Evolutionary conservation across 2,329 filamentous ascomycete species (phyloP).

Genomic region (Exophiala sp.): DNA sequence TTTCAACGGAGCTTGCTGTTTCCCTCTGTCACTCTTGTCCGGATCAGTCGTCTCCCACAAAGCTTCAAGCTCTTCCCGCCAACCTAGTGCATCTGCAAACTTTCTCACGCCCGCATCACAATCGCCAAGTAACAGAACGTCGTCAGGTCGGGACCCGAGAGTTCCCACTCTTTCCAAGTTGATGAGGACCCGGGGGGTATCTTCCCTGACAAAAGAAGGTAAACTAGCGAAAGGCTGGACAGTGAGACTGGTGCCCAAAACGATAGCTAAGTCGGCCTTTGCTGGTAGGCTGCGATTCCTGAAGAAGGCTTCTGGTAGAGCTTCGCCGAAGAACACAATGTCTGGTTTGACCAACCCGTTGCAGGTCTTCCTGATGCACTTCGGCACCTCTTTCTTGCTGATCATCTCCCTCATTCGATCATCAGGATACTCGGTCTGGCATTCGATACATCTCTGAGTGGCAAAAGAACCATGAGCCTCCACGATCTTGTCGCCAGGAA

Average conservation of each 20-base stretch:
- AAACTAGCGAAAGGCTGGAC: conserved; percentile 88
- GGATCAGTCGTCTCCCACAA: conserved; percentile 69
- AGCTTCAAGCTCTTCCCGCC: conserved; percentile 75
- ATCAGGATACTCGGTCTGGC: conserved; percentile 67
- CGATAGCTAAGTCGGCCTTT: conserved; percentile 71
- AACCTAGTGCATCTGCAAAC: conserved; percentile 76
- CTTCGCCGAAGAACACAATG: conserved; percentile 90
- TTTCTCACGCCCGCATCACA: conserved; percentile 78
- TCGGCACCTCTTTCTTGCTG: conserved; percentile 63
- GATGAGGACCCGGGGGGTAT: conserved; percentile 74
- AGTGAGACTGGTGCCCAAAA: conserved; percentile 82
- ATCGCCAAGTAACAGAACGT: conserved; percentile 77
- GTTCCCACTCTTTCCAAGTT: conserved; percentile 81
- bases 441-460: conserved; percentile 86
- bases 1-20: conserved; percentile 36
- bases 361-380: conserved; percentile 61
- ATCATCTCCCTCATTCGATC: conserved; percentile 71
- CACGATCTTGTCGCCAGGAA: conserved; percentile 75
- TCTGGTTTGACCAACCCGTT: conserved; percentile 84
- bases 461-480: conserved; percentile 97
- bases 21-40: conserved; percentile 52
- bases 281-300: conserved; percentile 52
- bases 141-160: conserved; percentile 72
- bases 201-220: conserved; percentile 60
- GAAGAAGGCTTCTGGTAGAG: conserved; percentile 65